phyloP scores from a whole-genome alignment of 768 basidiomycete genomes.

The Daedalea quercina region DNA sequence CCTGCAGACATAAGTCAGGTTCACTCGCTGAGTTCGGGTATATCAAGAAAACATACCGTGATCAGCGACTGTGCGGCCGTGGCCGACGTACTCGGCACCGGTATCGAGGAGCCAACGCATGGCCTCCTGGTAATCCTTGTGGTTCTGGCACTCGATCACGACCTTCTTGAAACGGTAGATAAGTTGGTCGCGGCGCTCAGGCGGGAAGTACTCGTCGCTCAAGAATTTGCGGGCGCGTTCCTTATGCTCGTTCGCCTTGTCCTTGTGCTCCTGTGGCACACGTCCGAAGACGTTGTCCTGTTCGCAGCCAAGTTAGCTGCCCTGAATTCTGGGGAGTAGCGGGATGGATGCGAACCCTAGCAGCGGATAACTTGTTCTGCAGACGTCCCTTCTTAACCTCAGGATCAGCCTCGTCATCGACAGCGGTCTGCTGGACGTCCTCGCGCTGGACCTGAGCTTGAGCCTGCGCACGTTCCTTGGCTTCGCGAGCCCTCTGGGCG shows the following conservation, averaged over 20 bases:
- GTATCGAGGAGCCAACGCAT: slow-evolving; percentile 64
- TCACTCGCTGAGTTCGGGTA: background rate
- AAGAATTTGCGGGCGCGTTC: slow-evolving; percentile 63
- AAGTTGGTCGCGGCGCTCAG: slow-evolving; percentile 87
- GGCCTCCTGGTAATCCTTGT: slow-evolving; percentile 81
- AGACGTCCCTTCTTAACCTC: slow-evolving; percentile 30
- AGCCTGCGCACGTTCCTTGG: slow-evolving; percentile 8
- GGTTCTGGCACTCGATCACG: slow-evolving; percentile 88
- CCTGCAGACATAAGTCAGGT: background rate
- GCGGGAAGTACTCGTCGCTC: slow-evolving; percentile 81
- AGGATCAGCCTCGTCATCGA: slow-evolving; percentile 26
- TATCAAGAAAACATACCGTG: slow-evolving; percentile 9
- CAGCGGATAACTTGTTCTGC: slow-evolving; percentile 22
- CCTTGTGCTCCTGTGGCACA: slow-evolving; percentile 65
- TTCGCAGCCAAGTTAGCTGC: background rate
- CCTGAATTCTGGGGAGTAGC: background rate
- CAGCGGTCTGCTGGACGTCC: slow-evolving; percentile 20
- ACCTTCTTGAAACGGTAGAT: slow-evolving; percentile 91
- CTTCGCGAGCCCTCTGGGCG: slow-evolving; percentile 12
- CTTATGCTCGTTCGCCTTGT: slow-evolving; percentile 42
- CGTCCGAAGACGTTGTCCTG: slow-evolving; percentile 43
- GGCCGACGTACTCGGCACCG: slow-evolving; percentile 51
- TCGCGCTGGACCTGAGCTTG: slow-evolving; percentile 16
- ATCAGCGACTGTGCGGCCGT: slow-evolving; percentile 24
- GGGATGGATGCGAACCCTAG: slow-evolving; percentile 18